Evolutionary conservation across 2,329 filamentous ascomycete genomes (phyloP).

Genomic region (Microcera coccophila): DNA sequence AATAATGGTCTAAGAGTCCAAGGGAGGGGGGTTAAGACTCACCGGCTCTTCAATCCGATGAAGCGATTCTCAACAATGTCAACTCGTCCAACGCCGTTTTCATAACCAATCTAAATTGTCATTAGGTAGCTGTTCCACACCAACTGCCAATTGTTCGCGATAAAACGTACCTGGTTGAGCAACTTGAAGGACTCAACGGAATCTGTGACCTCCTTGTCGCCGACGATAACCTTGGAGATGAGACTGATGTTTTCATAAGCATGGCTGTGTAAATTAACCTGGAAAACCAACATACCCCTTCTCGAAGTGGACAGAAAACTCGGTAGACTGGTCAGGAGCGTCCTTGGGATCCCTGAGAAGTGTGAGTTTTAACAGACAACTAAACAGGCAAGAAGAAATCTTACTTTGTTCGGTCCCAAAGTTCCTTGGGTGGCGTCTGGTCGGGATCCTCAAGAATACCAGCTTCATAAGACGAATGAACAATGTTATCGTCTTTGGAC

Average conservation of each 20-base stretch:
- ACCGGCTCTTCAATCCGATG: conserved; percentile 29
- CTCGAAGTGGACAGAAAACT: conserved; percentile 62
- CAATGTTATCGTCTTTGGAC: conserved; percentile 45
- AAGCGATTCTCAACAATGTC: conserved; percentile 49
- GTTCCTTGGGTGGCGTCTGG: conserved; percentile 59
- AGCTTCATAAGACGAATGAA: conserved; percentile 68
- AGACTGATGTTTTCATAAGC: conserved; percentile 29
- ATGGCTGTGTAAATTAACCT: neutral
- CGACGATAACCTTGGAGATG: conserved; percentile 57
- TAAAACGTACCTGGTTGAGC: neutral
- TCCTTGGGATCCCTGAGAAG: conserved; percentile 52
- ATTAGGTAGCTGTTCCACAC: neutral
- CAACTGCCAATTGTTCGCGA: neutral
- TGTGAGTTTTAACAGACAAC: conserved; percentile 2
- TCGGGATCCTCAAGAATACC: conserved; percentile 61
- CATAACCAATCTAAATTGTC: conserved; percentile 49
- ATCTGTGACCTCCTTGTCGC: conserved; percentile 56
- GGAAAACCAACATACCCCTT: conserved; percentile 42
- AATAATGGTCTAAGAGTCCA: neutral
- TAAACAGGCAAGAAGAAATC: neutral
- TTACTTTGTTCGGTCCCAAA: conserved; percentile 62
- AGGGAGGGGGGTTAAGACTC: neutral
- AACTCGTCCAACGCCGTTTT: conserved; percentile 64
- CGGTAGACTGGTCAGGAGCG: conserved; percentile 52
- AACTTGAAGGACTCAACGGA: conserved; percentile 59